phyloP scores from a whole-genome alignment of 1,284 basidiomycete species.

The Sphaerobolus stellatus region DNA sequence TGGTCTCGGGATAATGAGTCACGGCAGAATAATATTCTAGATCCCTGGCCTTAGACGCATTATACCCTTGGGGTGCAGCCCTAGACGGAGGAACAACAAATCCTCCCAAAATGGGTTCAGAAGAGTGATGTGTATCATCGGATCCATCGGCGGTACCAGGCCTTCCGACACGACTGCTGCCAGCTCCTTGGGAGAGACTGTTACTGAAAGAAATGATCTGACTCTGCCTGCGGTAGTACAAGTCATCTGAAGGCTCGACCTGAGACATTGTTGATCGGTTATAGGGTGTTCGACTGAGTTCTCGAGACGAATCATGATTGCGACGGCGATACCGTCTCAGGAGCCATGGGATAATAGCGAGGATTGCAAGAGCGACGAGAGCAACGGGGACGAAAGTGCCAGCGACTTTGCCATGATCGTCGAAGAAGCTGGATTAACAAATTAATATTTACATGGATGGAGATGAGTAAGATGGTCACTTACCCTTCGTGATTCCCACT shows the following conservation, averaged over 20 bases:
- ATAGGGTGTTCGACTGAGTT: too few species aligned
- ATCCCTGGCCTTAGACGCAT: too few species aligned
- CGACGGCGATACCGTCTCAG: slow-evolving; percentile 43
- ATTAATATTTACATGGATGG: neutral
- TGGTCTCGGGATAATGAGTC: too few species aligned
- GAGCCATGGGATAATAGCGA: slow-evolving; percentile 35
- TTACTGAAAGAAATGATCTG: slow-evolving; percentile 2
- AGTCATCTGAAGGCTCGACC: too few species aligned
- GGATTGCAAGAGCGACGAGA: slow-evolving; percentile 43
- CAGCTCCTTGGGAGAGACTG: slow-evolving; percentile 2
- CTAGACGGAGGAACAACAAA: neutral
- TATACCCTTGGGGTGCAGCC: too few species aligned
- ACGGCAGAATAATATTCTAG: too few species aligned
- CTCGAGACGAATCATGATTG: slow-evolving; percentile 22
- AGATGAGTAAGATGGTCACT: neutral
- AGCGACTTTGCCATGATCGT: slow-evolving; percentile 52
- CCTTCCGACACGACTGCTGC: slow-evolving; percentile 16
- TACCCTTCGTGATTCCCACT: too few species aligned
- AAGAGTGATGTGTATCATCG: slow-evolving; percentile 5
- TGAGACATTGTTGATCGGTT: too few species aligned
- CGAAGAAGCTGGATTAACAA: slow-evolving; percentile 46
- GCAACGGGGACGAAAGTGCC: slow-evolving; percentile 49
- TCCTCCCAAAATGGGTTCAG: neutral
- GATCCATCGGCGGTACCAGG: too few species aligned
- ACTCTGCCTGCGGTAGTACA: slow-evolving; percentile 14